phyloP scores from a whole-genome alignment of 2,329 filamentous ascomycete species.

The Cyanodermella asteris region DNA sequence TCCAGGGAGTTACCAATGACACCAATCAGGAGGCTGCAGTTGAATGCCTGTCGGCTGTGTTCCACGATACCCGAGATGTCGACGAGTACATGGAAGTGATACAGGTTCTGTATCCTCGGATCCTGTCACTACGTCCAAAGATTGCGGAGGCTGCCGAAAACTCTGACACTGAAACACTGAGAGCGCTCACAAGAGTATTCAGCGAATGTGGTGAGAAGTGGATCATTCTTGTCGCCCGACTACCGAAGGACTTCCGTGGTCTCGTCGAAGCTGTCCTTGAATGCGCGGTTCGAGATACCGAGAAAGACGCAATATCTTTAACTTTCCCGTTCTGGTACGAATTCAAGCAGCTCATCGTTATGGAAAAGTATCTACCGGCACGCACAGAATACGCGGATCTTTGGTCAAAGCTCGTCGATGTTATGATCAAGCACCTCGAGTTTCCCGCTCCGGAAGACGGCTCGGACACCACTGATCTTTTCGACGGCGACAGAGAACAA shows the following conservation, averaged over 20 bases:
- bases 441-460: slow-evolving; percentile 62
- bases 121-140: slow-evolving; percentile 55
- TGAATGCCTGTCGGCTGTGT: slow-evolving; percentile 80
- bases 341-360: slow-evolving; percentile 80
- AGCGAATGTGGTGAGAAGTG: slow-evolving; percentile 85
- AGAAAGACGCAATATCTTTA: slow-evolving; percentile 74
- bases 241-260: slow-evolving; percentile 59
- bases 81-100: slow-evolving; percentile 68
- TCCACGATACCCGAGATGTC: slow-evolving; percentile 79
- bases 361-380: slow-evolving; percentile 74
- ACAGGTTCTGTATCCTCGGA: slow-evolving; percentile 56
- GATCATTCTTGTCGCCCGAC: slow-evolving; percentile 73
- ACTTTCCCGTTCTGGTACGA: slow-evolving; percentile 99
- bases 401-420: slow-evolving; percentile 75
- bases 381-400: slow-evolving; percentile 56
- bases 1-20: slow-evolving; percentile 55
- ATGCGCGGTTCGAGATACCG: slow-evolving; percentile 67
- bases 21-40: slow-evolving; percentile 67
- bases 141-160: slow-evolving; percentile 54
- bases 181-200: slow-evolving; percentile 74
- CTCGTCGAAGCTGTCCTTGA: slow-evolving; percentile 85
- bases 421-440: slow-evolving; percentile 76
- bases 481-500: slow-evolving; percentile 84
- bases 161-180: slow-evolving; percentile 70
- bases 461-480: slow-evolving; percentile 58